Base-by-base conservation (phyloP, 1,284 basidiomycete genomes). In the Puccinia novopanici region DNA sequence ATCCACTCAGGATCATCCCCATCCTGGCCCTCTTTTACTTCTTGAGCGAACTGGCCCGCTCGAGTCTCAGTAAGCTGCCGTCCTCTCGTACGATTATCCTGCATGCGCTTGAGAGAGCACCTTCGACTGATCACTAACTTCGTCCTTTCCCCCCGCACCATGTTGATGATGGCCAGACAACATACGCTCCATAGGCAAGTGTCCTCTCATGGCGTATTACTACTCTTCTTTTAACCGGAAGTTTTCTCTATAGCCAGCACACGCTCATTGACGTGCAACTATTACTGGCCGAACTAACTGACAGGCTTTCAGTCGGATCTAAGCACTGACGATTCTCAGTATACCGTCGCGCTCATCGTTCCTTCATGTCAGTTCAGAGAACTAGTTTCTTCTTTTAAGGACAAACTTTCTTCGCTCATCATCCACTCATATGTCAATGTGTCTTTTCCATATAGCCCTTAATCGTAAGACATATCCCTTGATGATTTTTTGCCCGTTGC, bases 131-230 rank as follows among this genome's bases (percentile, higher is more conserved):
- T 63, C 22, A 19, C 52, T 5, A 9, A 54, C 13, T 22, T 54
- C 52, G 22, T n/a, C 19, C 6, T 22, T n/a, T 19, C n/a, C 6
- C n/a, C n/a, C n/a, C n/a, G n/a, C n/a, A n/a, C n/a, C n/a, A n/a
- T n/a, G n/a, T n/a, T n/a, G n/a, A n/a, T n/a, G n/a, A n/a, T n/a
- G n/a, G n/a, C n/a, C 52, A 54, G 52, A 54, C 52, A 54, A 54
- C 19, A 54, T 54, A 54, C 52, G 52, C 52, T 54, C 52, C 52
- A 54, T 54, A 54, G 52, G 52, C 52, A 54, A 54, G 52, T 54
- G 9, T n/a, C 8, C 52, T 54, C n/a, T n/a, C n/a, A n/a, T n/a
- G n/a, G n/a, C n/a, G n/a, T 19, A 6, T 54, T 6, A 54, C 52
- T 22, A 54, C n/a, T 54, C 19, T 19, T n/a, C 13, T n/a, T n/a